Evolutionary conservation across 2,329 filamentous ascomycete species (phyloP).

Genomic region (Ceratocystis cacaofunesta): DNA sequence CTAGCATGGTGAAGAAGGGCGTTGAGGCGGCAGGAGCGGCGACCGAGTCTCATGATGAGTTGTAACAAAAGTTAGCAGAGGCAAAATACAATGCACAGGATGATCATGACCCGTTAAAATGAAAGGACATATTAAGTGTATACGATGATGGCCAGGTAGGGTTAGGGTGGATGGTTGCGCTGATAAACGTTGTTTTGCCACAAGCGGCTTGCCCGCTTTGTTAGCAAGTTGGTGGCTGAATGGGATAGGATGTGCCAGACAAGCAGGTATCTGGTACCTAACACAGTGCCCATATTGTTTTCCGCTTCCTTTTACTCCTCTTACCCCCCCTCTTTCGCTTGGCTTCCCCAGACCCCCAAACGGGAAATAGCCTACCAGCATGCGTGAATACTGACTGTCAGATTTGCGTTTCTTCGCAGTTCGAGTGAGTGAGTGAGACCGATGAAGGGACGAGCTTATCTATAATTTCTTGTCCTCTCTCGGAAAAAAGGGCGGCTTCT

Average conservation of each 20-base stretch:
- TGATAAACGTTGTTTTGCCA: neutral
- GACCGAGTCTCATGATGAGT: conserved; percentile 5
- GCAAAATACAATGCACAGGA: neutral
- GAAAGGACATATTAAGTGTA: neutral
- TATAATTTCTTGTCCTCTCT: neutral
- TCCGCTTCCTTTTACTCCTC: neutral
- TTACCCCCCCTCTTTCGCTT: neutral
- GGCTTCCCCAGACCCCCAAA: neutral
- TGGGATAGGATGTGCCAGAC: too few species aligned
- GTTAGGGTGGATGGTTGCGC: neutral
- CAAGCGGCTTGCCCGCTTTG: neutral
- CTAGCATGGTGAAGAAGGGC: conserved; percentile 48
- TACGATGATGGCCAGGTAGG: neutral
- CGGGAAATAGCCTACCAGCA: neutral
- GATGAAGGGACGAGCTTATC: neutral
- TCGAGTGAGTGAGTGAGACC: neutral
- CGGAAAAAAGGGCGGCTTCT: neutral
- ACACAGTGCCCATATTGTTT: neutral
- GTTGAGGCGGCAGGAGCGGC: neutral
- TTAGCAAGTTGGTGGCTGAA: too few species aligned
- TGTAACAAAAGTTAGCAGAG: neutral
- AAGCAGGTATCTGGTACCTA: neutral
- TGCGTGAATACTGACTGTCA: neutral
- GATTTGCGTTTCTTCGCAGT: neutral
- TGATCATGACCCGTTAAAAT: neutral